Base-by-base conservation (phyloP, 2,329 filamentous ascomycete species). In the Amphichorda felina region DNA sequence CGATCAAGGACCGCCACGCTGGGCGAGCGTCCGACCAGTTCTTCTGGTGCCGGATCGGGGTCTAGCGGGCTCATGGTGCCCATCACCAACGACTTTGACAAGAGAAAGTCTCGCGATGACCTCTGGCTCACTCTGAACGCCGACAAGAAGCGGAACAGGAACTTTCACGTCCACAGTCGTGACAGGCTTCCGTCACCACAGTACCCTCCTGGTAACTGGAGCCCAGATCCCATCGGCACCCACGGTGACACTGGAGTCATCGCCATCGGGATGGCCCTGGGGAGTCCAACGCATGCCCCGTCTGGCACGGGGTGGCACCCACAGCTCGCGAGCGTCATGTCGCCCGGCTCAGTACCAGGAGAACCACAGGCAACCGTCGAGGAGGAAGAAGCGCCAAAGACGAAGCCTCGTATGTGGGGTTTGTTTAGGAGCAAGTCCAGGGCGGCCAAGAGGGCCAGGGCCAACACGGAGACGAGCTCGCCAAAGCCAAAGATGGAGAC, bases 181-280 rank as follows among this genome's bases (percentile, higher is more conserved):
- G 22, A 17, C 33, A 21, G 29, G 29, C n/a, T 22, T 8, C 28
- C 37, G 17, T 32, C 37, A 25, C 31, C 36, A 10, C 14, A 28
- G 21, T 24, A 24, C 18, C 29, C 14, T 18, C n/a, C n/a, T n/a
- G n/a, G n/a, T n/a, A n/a, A n/a, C n/a, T n/a, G n/a, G n/a, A n/a
- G n/a, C n/a, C n/a, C n/a, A n/a, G n/a, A 24, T 10, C 10, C 21
- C 21, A 6, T 24, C 21, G 21, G 21, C 21, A 24, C 6, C 6
- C 21, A 24, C 21, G 21, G 21, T 10, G 44, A 48, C 28, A 49
- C 45, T 15, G 48, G 48, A 9, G 42, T 54, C n/a, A 51, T 40
- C 41, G 65, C 62, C 45, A 86, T 87, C 41, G 82, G 82, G 8
- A 78, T 87, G 67, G 82, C 82, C 2, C 58, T 86, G 38, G 82